phyloP scores from a whole-genome alignment of 495 filamentous ascomycete genomes.

The Trichoderma parareesei region DNA sequence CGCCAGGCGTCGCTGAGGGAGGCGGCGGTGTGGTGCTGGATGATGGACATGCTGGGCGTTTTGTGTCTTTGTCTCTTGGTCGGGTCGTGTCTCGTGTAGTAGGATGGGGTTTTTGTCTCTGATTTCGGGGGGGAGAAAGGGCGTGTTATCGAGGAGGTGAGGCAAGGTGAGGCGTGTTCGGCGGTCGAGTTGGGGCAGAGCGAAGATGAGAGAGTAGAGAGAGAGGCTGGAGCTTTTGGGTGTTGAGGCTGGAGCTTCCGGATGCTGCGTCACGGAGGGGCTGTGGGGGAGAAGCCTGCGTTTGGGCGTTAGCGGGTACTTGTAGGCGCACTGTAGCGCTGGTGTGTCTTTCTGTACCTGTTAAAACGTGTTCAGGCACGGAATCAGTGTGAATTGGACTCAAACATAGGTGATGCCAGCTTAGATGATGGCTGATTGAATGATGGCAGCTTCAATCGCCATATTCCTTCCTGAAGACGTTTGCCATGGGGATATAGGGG shows the following conservation, averaged over 20 bases:
- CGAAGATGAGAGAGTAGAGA: not conserved
- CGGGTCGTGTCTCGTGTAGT: no score
- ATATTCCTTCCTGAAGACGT: no score
- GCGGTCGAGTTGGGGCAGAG: not conserved
- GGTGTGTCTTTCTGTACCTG: not conserved
- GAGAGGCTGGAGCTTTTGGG: not conserved
- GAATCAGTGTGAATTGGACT: not conserved
- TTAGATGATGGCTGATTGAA: no score
- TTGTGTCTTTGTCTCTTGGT: not conserved
- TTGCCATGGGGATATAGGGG: no score
- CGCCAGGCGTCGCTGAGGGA: slow-evolving; percentile 61
- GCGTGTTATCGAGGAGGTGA: not conserved
- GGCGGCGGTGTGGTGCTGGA: slow-evolving; percentile 44
- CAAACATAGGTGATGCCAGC: no score
- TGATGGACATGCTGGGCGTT: slow-evolving; percentile 40
- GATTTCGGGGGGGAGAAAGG: not conserved
- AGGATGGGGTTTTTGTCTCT: not conserved
- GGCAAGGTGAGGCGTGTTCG: not conserved
- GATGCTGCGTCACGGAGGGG: slow-evolving; percentile 9
- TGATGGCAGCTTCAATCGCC: no score
- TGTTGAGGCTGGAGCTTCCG: not conserved
- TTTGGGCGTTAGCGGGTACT: not conserved
- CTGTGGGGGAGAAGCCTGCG: not conserved
- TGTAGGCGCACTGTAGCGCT: not conserved
- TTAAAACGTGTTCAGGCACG: not conserved